Evolutionary conservation across 129 eudicot genomes (phyloP), one percentile per base, ranked within the genome.

Genomic region (Silybum marianum): DNA sequence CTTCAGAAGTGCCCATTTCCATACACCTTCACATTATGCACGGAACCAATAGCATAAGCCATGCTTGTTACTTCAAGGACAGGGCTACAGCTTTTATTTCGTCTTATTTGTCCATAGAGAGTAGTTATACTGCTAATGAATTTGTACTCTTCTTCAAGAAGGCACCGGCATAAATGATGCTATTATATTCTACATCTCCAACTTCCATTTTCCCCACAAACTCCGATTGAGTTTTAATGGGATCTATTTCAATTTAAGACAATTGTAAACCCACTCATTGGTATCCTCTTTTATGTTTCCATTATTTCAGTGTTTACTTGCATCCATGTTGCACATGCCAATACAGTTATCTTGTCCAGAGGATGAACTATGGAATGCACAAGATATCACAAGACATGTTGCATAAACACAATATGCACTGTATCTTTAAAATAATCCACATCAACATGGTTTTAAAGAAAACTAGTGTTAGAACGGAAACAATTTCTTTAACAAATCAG

Each of bases 401-500:
- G 23, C 66, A 58, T 58, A 58, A 58, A 58, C 66, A n/a, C 66
- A 58, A 58, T 18, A 58, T 8, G 22, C 23, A n/a, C 66, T 18
- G n/a, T 58, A 58, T 58, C 66, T 58, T 58, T 58, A 58, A 18
- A 58, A 58, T 24, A 58, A 58, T 58, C 66, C 23, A 58, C 66
- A 58, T 58, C 66, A 58, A 58, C 23, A 18, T 58, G 23, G n/a
- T 58, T 4, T 58, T 58, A n/a, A 5, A 58, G 66, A n/a, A n/a
- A 58, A n/a, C 23, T n/a, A 19, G 23, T 58, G 23, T 58, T 18
- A 18, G 66, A 18, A n/a, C 23, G 19, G 26, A 67, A 9, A 23
- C 40, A 24, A 9, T 25, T 69, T 77, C 32, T 39, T 42, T n/a
- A 70, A 70, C 70, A 79, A 69, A 48, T 34, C 75, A 54, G 60